phyloP scores from a whole-genome alignment of 2,329 filamentous ascomycete genomes.

The Cryoendolithus antarcticus region DNA sequence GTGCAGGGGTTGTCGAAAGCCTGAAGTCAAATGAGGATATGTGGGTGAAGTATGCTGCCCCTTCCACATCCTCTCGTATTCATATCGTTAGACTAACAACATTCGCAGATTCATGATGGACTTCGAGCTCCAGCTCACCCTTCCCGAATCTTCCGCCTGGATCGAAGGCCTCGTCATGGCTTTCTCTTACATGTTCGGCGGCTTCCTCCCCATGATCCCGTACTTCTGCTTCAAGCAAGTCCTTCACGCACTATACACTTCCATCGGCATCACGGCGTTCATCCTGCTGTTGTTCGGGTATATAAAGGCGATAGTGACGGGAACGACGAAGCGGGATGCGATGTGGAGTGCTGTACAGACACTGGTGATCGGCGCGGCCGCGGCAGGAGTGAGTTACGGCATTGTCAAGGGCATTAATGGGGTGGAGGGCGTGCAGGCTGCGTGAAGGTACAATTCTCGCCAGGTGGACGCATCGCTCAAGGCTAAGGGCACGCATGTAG shows the following conservation, averaged over 20 bases:
- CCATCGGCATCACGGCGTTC: slow-evolving; percentile 39
- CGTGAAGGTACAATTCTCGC: too few species aligned
- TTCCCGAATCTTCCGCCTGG: slow-evolving; percentile 32
- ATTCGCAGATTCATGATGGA: slow-evolving; percentile 43
- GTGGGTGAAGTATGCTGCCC: slow-evolving; percentile 28
- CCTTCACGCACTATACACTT: slow-evolving; percentile 32
- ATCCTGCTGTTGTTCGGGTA: slow-evolving; percentile 41
- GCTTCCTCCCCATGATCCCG: slow-evolving; percentile 36
- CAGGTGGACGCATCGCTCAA: too few species aligned
- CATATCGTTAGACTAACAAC: too few species aligned
- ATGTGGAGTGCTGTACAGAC: slow-evolving; percentile 23
- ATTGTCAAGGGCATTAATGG: slow-evolving; percentile 19
- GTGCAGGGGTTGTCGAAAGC: slow-evolving; percentile 37
- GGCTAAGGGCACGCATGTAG: too few species aligned
- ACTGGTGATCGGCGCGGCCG: slow-evolving; percentile 23
- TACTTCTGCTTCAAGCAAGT: slow-evolving; percentile 35
- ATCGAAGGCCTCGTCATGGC: slow-evolving; percentile 33
- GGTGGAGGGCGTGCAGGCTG: too few species aligned
- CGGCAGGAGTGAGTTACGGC: slow-evolving; percentile 25
- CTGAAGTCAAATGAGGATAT: slow-evolving; percentile 36
- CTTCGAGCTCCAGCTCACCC: slow-evolving; percentile 41
- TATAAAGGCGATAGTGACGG: slow-evolving; percentile 29
- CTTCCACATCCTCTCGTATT: too few species aligned
- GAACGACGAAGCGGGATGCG: slow-evolving; percentile 15
- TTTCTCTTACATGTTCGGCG: slow-evolving; percentile 26